These are phyloP conservation scores for Spencermartinsiella ligniputridi DNA, from an alignment of 1,139 yeast species.

Conservation along the genomic window DNA sequence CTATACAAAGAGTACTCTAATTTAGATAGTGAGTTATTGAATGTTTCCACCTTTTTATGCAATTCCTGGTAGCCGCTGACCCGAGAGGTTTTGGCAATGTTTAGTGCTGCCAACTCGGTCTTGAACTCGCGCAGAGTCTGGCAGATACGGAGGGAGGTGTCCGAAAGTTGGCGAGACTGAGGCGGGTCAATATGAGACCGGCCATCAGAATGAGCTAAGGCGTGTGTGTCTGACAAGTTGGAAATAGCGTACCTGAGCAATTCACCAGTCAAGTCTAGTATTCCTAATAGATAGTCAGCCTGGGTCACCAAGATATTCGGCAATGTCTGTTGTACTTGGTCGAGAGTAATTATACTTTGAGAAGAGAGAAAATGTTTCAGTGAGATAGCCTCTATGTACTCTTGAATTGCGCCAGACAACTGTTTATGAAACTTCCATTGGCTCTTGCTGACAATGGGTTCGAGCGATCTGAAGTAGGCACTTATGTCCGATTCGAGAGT, in stretches of 20 bases:
- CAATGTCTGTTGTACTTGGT: constrained; percentile 11
- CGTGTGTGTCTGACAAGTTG: constrained; percentile 11
- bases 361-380: constrained; percentile 34
- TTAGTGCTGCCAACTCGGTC: constrained; percentile 4
- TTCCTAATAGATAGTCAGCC: constrained; percentile 39
- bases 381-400: constrained; percentile 40
- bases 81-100: background rate
- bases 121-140: constrained; percentile 16
- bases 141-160: constrained; percentile 16
- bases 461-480: background rate
- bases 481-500: background rate
- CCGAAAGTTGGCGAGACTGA: constrained; percentile 11
- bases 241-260: constrained; percentile 39
- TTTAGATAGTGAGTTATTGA: constrained; percentile 21
- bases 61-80: constrained; percentile 13
- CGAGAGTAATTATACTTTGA: constrained; percentile 14
- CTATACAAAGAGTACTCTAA: constrained; percentile 24
- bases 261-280: constrained; percentile 44
- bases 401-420: constrained; percentile 32
- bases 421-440: constrained; percentile 15
- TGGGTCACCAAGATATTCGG: constrained; percentile 14
- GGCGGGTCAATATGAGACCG: background rate
- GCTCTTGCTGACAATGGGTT: background rate
- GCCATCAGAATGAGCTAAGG: background rate
- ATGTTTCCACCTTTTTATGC: constrained; percentile 21